Base-by-base conservation (phyloP, 495 filamentous ascomycete species). In the Neurospora sp. region DNA sequence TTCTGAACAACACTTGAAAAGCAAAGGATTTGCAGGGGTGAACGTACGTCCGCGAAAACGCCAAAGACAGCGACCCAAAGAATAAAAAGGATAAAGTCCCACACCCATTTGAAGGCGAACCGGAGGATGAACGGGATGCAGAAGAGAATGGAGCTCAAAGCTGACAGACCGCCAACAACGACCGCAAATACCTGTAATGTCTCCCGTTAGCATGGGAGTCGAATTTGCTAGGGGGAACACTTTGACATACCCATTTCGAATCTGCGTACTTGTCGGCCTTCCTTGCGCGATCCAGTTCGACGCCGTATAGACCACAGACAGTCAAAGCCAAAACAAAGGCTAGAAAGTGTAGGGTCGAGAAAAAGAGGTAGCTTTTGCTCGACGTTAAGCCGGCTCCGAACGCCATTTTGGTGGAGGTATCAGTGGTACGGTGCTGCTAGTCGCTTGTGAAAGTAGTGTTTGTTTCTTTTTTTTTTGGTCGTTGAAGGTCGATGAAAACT, bases 41-140 rank as follows among this genome's bases (percentile, higher is more conserved):
- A 38, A 75, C 80, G 20, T 74, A 83, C 82, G 60, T 75, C 88
- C 70, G 89, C 94, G 80, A 97, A 96, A 39, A 93, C 78, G 31
- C 93, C 93, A 81, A 97, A 97, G 49, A 96, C 85, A 4, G 88
- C 88, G 78, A 92, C 87, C 91, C 91, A 97, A 16, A 96, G 84
- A 39, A 94, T 83, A 76, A 91, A 93, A 4, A 96, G 80, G 0
- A 93, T 77, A 39, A 83, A 77, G 80, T 93, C 93, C 92, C 92
- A 94, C 44, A 80, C 85, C 81, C 92, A 93, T 31, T 84, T 79
- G 38, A 82, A 72, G 12, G 81, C 79, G 71, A 84, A 88, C 49
- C 86, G 85, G 73, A 90, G 86, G 77, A 92, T 76, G 75, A 87
- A 87, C 0, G 91, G 92, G 20, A 92, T 75, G 37, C 88, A 79